phyloP scores from a whole-genome alignment of 2,329 filamentous ascomycete species.

The Daldinia sp. region DNA sequence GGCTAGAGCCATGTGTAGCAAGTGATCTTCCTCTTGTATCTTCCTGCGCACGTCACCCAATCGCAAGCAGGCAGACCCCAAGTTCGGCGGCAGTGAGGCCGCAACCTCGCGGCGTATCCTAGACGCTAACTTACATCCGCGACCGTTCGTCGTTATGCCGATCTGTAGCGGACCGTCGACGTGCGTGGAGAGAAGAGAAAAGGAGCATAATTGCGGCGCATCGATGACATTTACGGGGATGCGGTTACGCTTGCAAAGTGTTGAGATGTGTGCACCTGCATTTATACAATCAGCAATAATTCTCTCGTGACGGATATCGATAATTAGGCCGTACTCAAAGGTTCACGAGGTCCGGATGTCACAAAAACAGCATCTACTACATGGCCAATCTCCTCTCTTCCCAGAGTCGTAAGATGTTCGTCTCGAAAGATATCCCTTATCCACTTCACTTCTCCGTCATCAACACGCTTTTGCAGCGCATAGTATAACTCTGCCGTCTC shows the following conservation, averaged over 20 bases:
- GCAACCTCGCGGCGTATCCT: conserved; percentile 90
- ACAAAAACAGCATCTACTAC: conserved; percentile 96
- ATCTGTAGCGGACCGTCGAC: conserved; percentile 92
- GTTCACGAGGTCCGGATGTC: conserved; percentile 67
- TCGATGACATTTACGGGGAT: conserved; percentile 96
- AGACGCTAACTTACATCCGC: conserved; percentile 92
- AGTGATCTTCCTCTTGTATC: conserved; percentile 80
- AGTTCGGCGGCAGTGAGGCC: conserved; percentile 77
- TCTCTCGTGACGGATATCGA: not conserved
- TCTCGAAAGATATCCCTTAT: conserved; percentile 75
- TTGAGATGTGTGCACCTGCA: conserved; percentile 75
- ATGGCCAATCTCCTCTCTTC: conserved; percentile 79
- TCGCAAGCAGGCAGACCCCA: conserved; percentile 81
- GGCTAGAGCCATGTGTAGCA: conserved; percentile 51
- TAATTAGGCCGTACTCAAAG: conserved; percentile 51
- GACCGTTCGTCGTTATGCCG: conserved; percentile 94
- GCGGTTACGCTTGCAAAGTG: conserved; percentile 79
- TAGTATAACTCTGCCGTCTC: conserved; percentile 70
- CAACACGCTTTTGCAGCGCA: conserved; percentile 71
- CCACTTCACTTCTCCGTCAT: conserved; percentile 75
- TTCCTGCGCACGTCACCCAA: conserved; percentile 78
- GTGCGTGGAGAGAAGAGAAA: conserved; percentile 89
- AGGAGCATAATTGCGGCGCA: conserved; percentile 85
- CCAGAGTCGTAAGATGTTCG: conserved; percentile 77
- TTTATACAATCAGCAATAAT: not conserved